Conservation (phyloP, 768 basidiomycete genomes). For the Phanerochaete carnosa region DNA sequence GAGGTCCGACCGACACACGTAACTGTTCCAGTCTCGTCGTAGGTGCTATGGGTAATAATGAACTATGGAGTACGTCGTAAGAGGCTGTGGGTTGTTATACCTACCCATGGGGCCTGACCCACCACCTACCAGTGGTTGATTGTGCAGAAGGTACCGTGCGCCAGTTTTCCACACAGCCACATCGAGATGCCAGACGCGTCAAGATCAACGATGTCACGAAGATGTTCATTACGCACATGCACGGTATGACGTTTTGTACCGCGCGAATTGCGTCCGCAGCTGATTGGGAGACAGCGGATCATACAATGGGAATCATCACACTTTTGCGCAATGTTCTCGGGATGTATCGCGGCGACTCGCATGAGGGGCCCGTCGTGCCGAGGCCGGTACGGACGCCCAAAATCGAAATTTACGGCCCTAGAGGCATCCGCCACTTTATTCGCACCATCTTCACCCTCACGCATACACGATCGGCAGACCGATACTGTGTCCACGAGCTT, state of each 20-base stretch:
- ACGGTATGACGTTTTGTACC: slow-evolving; percentile 41
- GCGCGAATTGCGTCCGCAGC: not conserved
- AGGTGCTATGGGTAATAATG: slow-evolving; percentile 49
- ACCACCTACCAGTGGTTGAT: slow-evolving; percentile 59
- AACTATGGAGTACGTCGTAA: slow-evolving; percentile 61
- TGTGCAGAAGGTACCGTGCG: slow-evolving; percentile 79
- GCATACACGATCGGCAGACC: slow-evolving; percentile 51
- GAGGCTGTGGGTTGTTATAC: not conserved
- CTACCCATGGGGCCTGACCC: not conserved
- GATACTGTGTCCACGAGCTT: slow-evolving; percentile 78
- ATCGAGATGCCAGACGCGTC: slow-evolving; percentile 25
- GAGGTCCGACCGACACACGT: slow-evolving; percentile 69
- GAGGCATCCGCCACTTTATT: slow-evolving; percentile 72
- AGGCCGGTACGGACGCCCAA: slow-evolving; percentile 29
- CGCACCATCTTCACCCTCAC: slow-evolving; percentile 72
- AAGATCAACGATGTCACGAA: slow-evolving; percentile 51
- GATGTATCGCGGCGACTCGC: slow-evolving; percentile 36
- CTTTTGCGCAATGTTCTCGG: slow-evolving; percentile 57
- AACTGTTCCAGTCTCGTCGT: slow-evolving; percentile 75
- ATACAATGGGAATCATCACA: slow-evolving; percentile 71
- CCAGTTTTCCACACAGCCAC: slow-evolving; percentile 62
- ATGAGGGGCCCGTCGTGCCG: not conserved
- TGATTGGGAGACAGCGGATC: slow-evolving; percentile 47
- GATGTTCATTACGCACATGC: slow-evolving; percentile 85
- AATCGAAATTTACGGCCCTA: slow-evolving; percentile 77